phyloP scores from a whole-genome alignment of 2,329 filamentous ascomycete species.

The Chaetomium globosum region DNA sequence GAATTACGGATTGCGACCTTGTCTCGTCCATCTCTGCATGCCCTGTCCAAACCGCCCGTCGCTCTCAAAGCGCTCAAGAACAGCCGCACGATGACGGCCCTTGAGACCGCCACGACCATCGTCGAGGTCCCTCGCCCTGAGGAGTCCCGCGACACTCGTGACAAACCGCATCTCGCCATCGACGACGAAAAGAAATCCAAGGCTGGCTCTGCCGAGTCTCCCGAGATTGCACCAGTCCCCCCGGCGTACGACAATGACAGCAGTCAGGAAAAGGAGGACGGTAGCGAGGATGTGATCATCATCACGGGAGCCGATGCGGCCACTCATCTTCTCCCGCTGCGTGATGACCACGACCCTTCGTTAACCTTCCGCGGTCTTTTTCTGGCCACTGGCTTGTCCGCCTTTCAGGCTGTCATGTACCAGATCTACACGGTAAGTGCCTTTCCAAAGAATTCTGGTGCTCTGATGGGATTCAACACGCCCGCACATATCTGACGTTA shows the following conservation, averaged over 20 bases:
- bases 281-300: slow-evolving; percentile 50
- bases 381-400: slow-evolving; percentile 52
- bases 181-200: slow-evolving; percentile 8
- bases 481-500: background rate
- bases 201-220: background rate
- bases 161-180: background rate
- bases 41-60: background rate
- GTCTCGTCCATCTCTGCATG: background rate
- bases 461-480: background rate
- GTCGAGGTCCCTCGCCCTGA: background rate
- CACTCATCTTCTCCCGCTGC: slow-evolving; percentile 51
- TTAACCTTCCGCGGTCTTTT: slow-evolving; percentile 58
- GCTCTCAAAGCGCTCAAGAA: background rate
- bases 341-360: slow-evolving; percentile 56
- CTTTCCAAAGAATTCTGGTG: background rate
- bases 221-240: slow-evolving; percentile 34
- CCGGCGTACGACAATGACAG: slow-evolving; percentile 29
- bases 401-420: slow-evolving; percentile 58
- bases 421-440: slow-evolving; percentile 56
- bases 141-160: background rate
- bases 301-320: slow-evolving; percentile 56
- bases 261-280: slow-evolving; percentile 33
- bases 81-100: slow-evolving; percentile 1
- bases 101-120: background rate
- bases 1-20: background rate